phyloP scores from a whole-genome alignment of 2,329 filamentous ascomycete genomes.

The Pseudogymnoascus sp. region DNA sequence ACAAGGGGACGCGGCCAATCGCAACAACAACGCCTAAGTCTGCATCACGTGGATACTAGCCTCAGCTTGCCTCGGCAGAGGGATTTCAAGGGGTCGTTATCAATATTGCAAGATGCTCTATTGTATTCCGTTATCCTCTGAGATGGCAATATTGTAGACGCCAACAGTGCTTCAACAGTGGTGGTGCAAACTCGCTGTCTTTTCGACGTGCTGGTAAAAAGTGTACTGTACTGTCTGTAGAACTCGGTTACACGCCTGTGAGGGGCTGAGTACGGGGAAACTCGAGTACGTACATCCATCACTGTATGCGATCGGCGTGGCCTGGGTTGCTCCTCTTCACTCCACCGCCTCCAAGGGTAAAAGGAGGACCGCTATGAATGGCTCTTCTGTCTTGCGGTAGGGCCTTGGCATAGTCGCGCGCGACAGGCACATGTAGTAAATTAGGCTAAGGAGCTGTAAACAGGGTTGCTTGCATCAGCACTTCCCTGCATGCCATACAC shows the following conservation, averaged over 20 bases:
- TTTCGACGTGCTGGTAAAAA: neutral
- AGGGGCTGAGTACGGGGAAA: constrained; percentile 1
- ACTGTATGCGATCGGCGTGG: neutral
- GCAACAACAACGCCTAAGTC: neutral
- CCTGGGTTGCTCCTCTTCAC: neutral
- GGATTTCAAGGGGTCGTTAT: neutral
- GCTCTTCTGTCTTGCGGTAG: neutral
- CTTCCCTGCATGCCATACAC: neutral
- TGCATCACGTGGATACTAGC: neutral
- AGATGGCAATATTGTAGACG: neutral
- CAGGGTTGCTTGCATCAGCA: neutral
- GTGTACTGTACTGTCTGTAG: neutral
- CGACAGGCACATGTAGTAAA: constrained; percentile 1
- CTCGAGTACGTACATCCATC: neutral
- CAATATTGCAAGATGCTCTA: neutral
- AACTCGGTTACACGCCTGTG: neutral
- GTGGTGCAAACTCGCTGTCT: neutral
- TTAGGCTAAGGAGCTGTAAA: constrained; percentile 1
- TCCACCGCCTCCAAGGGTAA: neutral
- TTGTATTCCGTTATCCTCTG: neutral
- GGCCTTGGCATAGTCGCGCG: neutral
- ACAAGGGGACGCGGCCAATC: neutral
- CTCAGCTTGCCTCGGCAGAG: neutral
- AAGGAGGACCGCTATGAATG: neutral
- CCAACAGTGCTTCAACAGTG: neutral